A percentile compares a stretch with the other conserved stretches of the same genome.
Evolutionary conservation across 352 stramenopile genomes (phyloP).

Genomic region (Globisporangium radiosum): DNA sequence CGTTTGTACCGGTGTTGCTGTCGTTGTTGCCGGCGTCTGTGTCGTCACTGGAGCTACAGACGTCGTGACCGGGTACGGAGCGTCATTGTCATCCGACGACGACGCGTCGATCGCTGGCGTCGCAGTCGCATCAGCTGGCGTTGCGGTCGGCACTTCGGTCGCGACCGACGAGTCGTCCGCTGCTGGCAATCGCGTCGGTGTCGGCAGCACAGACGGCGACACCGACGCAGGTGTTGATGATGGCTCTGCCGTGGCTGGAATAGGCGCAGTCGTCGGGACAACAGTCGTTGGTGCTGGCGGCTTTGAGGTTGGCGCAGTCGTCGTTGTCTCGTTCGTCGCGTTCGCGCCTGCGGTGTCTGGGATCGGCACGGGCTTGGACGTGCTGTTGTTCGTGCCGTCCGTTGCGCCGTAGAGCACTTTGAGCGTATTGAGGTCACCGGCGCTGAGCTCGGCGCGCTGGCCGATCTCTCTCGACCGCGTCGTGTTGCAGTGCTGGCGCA

Average conservation of each 20-base stretch:
- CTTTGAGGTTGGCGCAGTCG: background rate
- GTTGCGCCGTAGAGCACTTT: constrained; percentile 49
- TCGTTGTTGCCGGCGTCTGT: background rate
- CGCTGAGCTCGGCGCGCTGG: constrained; percentile 42
- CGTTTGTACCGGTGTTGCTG: background rate
- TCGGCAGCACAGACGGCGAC: background rate
- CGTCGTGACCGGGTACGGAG: background rate
- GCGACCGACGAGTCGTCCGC: background rate
- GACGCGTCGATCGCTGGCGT: too few species aligned
- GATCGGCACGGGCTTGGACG: constrained; percentile 24
- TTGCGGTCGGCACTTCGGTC: background rate
- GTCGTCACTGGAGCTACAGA: background rate
- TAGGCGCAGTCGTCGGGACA: too few species aligned
- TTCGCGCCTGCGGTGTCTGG: constrained; percentile 5
- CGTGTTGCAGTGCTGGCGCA: constrained; percentile 64
- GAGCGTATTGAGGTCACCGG: constrained; percentile 57
- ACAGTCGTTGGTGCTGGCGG: background rate
- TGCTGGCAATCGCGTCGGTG: background rate
- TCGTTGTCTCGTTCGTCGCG: background rate
- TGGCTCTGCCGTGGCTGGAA: background rate
- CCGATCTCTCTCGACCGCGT: constrained; percentile 56
- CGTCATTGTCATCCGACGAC: background rate
- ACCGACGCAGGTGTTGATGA: background rate
- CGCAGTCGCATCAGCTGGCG: background rate
- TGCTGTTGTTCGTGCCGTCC: constrained; percentile 18